Percentiles rank a stretch among this genome's conserved stretches.
Conservation (phyloP, 148 eudicot species). For the Chenopodium quinoa region DNA sequence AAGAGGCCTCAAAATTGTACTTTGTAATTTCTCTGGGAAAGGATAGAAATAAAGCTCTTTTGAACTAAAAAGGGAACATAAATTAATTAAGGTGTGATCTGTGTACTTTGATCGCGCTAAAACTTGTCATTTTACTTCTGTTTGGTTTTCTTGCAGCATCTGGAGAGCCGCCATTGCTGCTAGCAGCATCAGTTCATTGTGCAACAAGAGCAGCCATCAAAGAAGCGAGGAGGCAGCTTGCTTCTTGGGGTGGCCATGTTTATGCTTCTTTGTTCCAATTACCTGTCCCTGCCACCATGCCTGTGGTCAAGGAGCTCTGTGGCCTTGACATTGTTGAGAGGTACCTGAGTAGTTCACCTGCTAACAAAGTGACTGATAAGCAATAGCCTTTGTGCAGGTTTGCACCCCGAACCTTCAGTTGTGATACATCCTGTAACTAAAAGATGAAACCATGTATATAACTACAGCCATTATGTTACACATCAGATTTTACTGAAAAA, state of each 20-base stretch:
- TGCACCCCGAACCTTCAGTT: background rate
- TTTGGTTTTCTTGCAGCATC: slow-evolving; percentile 56
- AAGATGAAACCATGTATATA: background rate
- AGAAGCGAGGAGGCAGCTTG: slow-evolving; percentile 73
- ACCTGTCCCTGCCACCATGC: slow-evolving; percentile 86
- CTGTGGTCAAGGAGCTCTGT: slow-evolving; percentile 81
- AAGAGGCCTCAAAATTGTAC: no score
- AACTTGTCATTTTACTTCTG: background rate
- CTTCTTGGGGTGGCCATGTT: slow-evolving; percentile 50
- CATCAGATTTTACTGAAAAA: background rate
- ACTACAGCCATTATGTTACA: background rate
- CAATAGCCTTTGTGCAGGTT: background rate
- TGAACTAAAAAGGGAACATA: no score
- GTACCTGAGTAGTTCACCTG: slow-evolving; percentile 39
- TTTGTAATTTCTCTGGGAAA: no score
- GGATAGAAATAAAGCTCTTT: no score
- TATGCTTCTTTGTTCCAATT: slow-evolving; percentile 48
- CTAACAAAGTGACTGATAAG: background rate
- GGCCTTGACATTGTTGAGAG: slow-evolving; percentile 64
- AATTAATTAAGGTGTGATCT: no score
- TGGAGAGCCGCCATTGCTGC: slow-evolving; percentile 88
- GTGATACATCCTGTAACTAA: background rate
- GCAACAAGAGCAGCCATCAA: slow-evolving; percentile 80
- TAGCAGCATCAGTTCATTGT: slow-evolving; percentile 87
- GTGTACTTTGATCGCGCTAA: background rate